A percentile compares a stretch with the other conserved stretches of the same genome.
These are phyloP conservation scores for Carpinus viminea DNA, from an alignment of 306 rosid genomes.

Conservation along the genomic window DNA sequence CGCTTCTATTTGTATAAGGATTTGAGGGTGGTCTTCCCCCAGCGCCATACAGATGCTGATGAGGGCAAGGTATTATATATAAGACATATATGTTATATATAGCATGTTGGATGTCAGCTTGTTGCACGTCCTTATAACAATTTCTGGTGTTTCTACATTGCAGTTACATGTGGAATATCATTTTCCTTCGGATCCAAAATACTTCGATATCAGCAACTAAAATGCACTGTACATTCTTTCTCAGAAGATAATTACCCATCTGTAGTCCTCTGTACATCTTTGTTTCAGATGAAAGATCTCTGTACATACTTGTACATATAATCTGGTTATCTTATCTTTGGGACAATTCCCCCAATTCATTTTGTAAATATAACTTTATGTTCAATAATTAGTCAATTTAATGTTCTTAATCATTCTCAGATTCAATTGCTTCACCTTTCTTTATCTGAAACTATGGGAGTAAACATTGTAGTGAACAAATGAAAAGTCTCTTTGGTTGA, in stretches of 20 bases:
- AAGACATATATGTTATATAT: neutral
- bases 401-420: neutral
- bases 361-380: slow-evolving; percentile 22
- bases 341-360: slow-evolving; percentile 32
- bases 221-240: neutral
- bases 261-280: slow-evolving; percentile 25
- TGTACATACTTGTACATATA: slow-evolving; percentile 2
- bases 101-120: neutral
- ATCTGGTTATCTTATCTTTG: neutral
- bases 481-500: neutral
- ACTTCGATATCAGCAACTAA: slow-evolving; percentile 61
- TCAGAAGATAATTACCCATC: slow-evolving; percentile 20
- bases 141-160: slow-evolving; percentile 16
- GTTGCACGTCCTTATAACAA: slow-evolving; percentile 7
- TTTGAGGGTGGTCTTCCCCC: slow-evolving; percentile 85
- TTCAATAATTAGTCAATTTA: slow-evolving; percentile 14
- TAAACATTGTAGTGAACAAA: neutral
- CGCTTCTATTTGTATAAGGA: slow-evolving; percentile 81
- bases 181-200: slow-evolving; percentile 75
- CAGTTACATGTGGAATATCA: slow-evolving; percentile 82
- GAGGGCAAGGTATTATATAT: slow-evolving; percentile 67
- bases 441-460: neutral
- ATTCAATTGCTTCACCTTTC: neutral
- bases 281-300: neutral
- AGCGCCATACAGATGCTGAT: slow-evolving; percentile 84